Conservation (phyloP, 2,329 filamentous ascomycete genomes). For the Penicillium sclerotigenum region DNA sequence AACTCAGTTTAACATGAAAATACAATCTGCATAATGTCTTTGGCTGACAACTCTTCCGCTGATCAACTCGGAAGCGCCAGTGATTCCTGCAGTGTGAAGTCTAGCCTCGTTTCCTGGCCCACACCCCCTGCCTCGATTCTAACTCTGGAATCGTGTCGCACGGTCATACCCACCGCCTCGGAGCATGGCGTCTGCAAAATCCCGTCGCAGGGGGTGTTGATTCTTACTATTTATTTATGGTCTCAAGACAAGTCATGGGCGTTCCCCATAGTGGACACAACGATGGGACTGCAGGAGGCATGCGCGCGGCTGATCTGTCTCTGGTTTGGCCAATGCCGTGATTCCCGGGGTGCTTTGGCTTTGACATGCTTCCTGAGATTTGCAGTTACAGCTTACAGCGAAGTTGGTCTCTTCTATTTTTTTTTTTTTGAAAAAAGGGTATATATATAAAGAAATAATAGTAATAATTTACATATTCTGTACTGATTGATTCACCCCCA, state of each 20-base stretch:
- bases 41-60: neutral
- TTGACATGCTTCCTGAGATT: conserved; percentile 2
- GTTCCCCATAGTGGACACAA: conserved; percentile 16
- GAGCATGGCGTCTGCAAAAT: conserved; percentile 11
- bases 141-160: conserved; percentile 7
- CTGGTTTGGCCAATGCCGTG: conserved; percentile 4
- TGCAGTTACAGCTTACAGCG: neutral
- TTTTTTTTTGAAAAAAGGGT: too few species aligned
- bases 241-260: conserved; percentile 6
- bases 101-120: neutral
- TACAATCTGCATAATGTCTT: neutral
- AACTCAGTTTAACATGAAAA: neutral
- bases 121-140: conserved; percentile 1
- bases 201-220: conserved; percentile 5
- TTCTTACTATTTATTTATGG: conserved; percentile 1
- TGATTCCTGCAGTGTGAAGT: neutral
- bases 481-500: neutral
- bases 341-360: conserved; percentile 1
- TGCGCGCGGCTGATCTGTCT: conserved; percentile 23
- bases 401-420: neutral
- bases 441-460: too few species aligned
- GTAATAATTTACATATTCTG: neutral
- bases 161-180: conserved; percentile 10
- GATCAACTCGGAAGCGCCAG: neutral
- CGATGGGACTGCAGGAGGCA: conserved; percentile 8